phyloP scores from a whole-genome alignment of 306 rosid species.

The Boehmeria nivea region DNA sequence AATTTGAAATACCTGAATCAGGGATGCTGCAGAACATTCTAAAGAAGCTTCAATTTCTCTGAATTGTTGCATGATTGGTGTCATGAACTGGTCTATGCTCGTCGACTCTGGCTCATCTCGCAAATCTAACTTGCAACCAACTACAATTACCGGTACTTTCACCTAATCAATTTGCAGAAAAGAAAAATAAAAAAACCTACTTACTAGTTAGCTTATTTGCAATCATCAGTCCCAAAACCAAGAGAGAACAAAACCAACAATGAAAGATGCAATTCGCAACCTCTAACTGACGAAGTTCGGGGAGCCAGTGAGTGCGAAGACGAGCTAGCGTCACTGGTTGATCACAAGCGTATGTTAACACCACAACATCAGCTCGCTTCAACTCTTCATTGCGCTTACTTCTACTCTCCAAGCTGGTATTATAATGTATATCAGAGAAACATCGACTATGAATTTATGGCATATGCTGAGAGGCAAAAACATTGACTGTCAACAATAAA shows the following conservation, averaged over 20 bases:
- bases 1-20: slow-evolving; percentile 32
- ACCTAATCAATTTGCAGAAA: slow-evolving; percentile 24
- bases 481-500: too few species aligned
- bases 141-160: slow-evolving; percentile 40
- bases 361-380: slow-evolving; percentile 72
- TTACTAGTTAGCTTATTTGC: too few species aligned
- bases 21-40: slow-evolving; percentile 45
- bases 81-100: slow-evolving; percentile 40
- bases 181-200: neutral
- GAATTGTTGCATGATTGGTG: slow-evolving; percentile 44
- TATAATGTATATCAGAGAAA: neutral
- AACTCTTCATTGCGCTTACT: slow-evolving; percentile 67
- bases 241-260: neutral
- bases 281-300: slow-evolving; percentile 62
- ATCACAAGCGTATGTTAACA: slow-evolving; percentile 79
- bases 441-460: neutral
- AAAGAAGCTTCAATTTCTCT: slow-evolving; percentile 49
- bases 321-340: slow-evolving; percentile 50
- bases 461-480: too few species aligned
- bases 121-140: slow-evolving; percentile 56
- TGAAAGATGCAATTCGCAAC: slow-evolving; percentile 14
- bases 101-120: slow-evolving; percentile 20
- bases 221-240: too few species aligned
- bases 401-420: slow-evolving; percentile 57
- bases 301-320: slow-evolving; percentile 62